These are phyloP conservation scores for Sphaerostilbella broomeana DNA, from an alignment of 2,329 filamentous ascomycete species.

Conservation along the genomic window DNA sequence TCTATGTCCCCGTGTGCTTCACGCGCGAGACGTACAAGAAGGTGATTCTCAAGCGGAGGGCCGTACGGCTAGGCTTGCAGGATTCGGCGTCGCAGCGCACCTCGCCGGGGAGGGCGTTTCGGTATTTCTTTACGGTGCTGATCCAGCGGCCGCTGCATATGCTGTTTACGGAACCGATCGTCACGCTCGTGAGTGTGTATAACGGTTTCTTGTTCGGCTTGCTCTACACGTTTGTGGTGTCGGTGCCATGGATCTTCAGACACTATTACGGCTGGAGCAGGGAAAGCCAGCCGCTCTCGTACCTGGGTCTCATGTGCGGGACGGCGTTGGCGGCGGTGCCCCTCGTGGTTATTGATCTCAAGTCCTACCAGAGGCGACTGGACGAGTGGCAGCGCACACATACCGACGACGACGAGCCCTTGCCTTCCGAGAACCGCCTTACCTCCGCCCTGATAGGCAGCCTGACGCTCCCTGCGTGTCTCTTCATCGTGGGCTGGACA, in stretches of 20 bases:
- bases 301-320: constrained; percentile 62
- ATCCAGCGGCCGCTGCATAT: constrained; percentile 61
- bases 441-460: constrained; percentile 56
- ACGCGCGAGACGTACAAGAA: constrained; percentile 58
- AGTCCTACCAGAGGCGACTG: constrained; percentile 51
- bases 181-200: constrained; percentile 58
- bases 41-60: constrained; percentile 44
- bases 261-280: constrained; percentile 50
- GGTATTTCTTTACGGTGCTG: constrained; percentile 33
- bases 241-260: constrained; percentile 62
- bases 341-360: constrained; percentile 42
- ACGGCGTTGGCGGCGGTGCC: constrained; percentile 45
- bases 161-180: constrained; percentile 65
- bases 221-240: constrained; percentile 54
- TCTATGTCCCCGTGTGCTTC: constrained; percentile 53
- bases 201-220: constrained; percentile 56
- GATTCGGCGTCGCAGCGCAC: constrained; percentile 22
- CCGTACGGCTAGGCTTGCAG: constrained; percentile 29
- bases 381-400: constrained; percentile 34
- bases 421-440: constrained; percentile 59
- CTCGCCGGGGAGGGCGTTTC: constrained; percentile 20
- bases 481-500: constrained; percentile 67
- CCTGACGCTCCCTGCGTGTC: constrained; percentile 53
- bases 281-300: constrained; percentile 57
- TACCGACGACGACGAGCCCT: constrained; percentile 41